A percentile compares a stretch with the other conserved stretches of the same genome.
Conservation (phyloP, 2,329 filamentous ascomycete species). For the Colletotrichum trifolii region DNA sequence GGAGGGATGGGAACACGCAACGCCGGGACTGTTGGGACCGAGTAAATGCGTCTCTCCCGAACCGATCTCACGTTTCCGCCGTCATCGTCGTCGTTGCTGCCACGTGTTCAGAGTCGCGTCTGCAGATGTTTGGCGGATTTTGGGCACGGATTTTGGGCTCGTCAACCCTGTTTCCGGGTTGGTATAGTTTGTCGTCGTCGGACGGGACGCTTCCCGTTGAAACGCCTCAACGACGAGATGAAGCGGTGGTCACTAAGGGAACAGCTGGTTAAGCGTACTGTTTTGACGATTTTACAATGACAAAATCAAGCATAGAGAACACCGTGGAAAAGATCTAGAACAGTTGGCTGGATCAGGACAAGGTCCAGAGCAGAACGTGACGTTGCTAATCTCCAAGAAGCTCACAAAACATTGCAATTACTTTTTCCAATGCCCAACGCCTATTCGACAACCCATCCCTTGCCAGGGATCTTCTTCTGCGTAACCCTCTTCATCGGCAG, state of each 20-base stretch:
- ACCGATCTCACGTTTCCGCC: too few relatives aligned
- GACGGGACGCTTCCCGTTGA: neutral
- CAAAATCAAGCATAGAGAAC: too few relatives aligned
- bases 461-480: constrained; percentile 78
- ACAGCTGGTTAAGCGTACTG: too few relatives aligned
- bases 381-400: neutral
- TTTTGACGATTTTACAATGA: too few relatives aligned
- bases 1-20: neutral
- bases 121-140: neutral
- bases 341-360: neutral
- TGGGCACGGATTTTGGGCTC: constrained; percentile 6
- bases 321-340: neutral
- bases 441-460: constrained; percentile 78
- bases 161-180: constrained; percentile 8
- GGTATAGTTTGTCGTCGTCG: neutral
- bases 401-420: neutral
- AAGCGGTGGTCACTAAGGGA: too few relatives aligned
- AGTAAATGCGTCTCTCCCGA: too few relatives aligned
- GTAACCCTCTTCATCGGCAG: constrained; percentile 85
- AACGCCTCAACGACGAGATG: constrained; percentile 1
- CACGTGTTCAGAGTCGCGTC: constrained; percentile 5
- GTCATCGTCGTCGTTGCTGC: constrained; percentile 8
- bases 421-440: constrained; percentile 1
- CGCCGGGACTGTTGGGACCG: neutral
- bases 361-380: neutral